Base-by-base conservation (phyloP, 148 eudicot genomes). In the Salicornia ramosissima region DNA sequence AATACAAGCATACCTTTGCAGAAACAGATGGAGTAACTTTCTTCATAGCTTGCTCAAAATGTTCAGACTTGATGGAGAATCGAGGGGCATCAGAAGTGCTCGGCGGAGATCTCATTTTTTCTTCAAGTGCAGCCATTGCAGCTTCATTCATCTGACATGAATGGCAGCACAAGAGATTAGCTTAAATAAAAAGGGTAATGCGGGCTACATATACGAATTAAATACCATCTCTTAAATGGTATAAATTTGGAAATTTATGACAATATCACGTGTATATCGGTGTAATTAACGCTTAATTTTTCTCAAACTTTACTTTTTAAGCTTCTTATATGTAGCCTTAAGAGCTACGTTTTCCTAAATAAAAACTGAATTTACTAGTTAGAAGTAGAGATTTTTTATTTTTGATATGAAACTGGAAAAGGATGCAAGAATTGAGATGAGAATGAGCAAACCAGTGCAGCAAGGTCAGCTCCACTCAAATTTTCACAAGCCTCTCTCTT, bases 401-500 rank as follows among this genome's bases (percentile, higher is more conserved):
- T 24, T 16, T 39, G 14, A 10, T 42, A 42, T 39, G 64, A 29
- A 65, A 11, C 26, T 22, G n/a, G 26, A 21, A 51, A 29, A 67
- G 11, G 69, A 19, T 12, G 9, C 2, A 57, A 39, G 22, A 25
- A 30, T 5, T 2, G 10, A 30, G 66, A 28, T 10, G 68, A 73
- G 66, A 10, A 49, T 13, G 47, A 29, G 60, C 82, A 49, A 71
- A 92, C 97, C 89, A 92, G 79, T 30, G 93, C 88, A 72, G 83
- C 64, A 67, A 92, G 97, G 79, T 92, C 97, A 58, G 96, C 96
- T 60, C 97, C 97, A 67, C 96, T 92, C 40, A 92, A 68, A 77
- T 83, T 82, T 55, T 82, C 81, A 77, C 93, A 86, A 60, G 80
- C 78, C 36, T 72, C 65, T 57, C 78, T 81, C 71, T 45, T 78